Base-by-base conservation (phyloP, 805 yeast genomes). In the Candida suzukii region DNA sequence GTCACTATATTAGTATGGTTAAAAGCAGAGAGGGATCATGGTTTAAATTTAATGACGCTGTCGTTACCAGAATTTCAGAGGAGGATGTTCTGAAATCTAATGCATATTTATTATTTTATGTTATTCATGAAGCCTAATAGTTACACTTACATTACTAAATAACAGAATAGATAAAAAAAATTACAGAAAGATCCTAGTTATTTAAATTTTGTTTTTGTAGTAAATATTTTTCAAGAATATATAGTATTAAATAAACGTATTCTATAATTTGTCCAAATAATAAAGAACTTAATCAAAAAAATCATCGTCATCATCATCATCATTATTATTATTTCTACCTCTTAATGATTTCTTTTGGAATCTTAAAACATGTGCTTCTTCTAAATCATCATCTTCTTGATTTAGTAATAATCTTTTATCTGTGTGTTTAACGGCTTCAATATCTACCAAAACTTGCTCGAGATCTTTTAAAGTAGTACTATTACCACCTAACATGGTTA, bases 11-110 rank as follows among this genome's bases (percentile, higher is more conserved):
- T 13, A 82, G 93, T 16, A 71, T 81, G 52, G 74, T 86, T 46
- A 91, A 90, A 56, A 75, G 70, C 41, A 67, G 75, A n/a, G 73
- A 76, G 33, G 84, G 88, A 2, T 71, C 74, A 52, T 93, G 99
- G 99, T 83, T 83, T 57, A 80, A 78, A 57, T 90, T 88, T 58
- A 96, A 93, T 56, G 99, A 93, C 64, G 79, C 93, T 16, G 78
- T 80, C 52, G 83, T 93, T 13, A 76, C 88, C 2, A 59, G 76
- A 41, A 73, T 88, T 11, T 60, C 78, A 9, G 77, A 72, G 40
- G 76, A 77, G 37, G 80, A 80, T 42, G 95, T 90, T 13, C 64
- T 77, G 41, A 66, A 70, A 34, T 69, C 87, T 25, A 83, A 76
- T 46, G 97, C 97, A 35, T 93, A 93, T 58, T 66, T 91, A 48